Conservation (phyloP, 192 early-diverging fungal genomes). For the Gryganskiella cystojenkinii region DNA sequence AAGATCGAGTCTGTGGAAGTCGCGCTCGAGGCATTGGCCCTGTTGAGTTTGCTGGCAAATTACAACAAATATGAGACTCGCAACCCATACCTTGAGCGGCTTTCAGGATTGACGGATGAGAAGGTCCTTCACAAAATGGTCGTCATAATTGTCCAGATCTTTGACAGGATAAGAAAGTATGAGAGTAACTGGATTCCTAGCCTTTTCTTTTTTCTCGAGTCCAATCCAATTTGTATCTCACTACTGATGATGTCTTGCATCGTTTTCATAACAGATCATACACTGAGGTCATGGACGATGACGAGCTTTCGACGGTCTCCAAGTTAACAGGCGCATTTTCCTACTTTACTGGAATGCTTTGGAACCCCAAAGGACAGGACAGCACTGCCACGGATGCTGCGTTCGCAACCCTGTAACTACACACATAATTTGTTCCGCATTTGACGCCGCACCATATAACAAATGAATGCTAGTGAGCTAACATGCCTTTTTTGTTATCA, state of each 20-base stretch:
- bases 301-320: conserved; percentile 52
- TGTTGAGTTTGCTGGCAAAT: conserved; percentile 63
- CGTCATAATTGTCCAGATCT: conserved; percentile 17
- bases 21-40: conserved; percentile 53
- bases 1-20: conserved; percentile 41
- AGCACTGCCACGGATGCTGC: conserved; percentile 45
- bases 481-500: not conserved
- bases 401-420: conserved; percentile 51
- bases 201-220: not conserved
- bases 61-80: conserved; percentile 67
- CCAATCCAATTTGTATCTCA: not conserved
- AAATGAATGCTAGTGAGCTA: too few relatives aligned
- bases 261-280: conserved; percentile 39
- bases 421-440: not conserved
- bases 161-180: conserved; percentile 43
- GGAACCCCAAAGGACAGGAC: conserved; percentile 48
- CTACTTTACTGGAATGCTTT: conserved; percentile 56
- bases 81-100: conserved; percentile 57
- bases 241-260: too few relatives aligned
- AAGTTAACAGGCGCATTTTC: conserved; percentile 50
- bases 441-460: too few relatives aligned
- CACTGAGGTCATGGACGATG: conserved; percentile 57
- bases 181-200: too few relatives aligned
- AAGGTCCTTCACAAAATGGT: conserved; percentile 44
- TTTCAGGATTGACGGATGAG: conserved; percentile 47